Evolutionary conservation across 1,139 yeast species (phyloP), one percentile per base, ranked within the genome.

Genomic region (Hansenula anomala): DNA sequence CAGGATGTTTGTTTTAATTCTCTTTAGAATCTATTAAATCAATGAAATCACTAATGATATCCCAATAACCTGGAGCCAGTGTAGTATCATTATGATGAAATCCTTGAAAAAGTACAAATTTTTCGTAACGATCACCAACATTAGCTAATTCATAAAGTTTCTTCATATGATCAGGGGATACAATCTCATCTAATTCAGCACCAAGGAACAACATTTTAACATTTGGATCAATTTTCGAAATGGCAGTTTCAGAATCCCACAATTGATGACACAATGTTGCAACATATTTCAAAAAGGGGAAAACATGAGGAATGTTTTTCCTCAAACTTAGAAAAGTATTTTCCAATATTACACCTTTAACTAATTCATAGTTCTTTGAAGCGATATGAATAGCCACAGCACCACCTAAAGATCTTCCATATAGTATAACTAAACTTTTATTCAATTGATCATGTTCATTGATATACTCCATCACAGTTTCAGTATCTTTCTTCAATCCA

Each of bases 401-500:
- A 1, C 98, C 97, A 20, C 98, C 98, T 19, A 92, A 67, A 6
- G 96, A 86, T 41, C 97, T 71, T 2, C 98, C 98, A 57, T 89
- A 90, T 15, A 89, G 68, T 1, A 88, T 64, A 6, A 90, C 51
- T 15, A 80, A 66, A 2, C 84, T 71, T 38, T 69, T 61, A 37
- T 67, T 65, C 42, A 79, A 71, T 38, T 69, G 71, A 29, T 70
- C 72, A 50, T 82, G 81, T 1, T 64, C 52, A 1, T 66, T 52
- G 31, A 92, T 60, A 53, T 71, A 83, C 14, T 75, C 64, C 67
- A 88, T 68, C 1, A 84, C 82, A 4, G 89, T 68, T 45, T 80
- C 80, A 1, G 96, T 95, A 57, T 92, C 98, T 1, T 72, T 55
- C 59, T 90, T 90, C 51, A 92, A 66, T 0, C 98, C 98, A 3